Evolutionary conservation across 305 asterid species (phyloP), one percentile per base, ranked within the genome.

Genomic region (Fraxinus xanthoxyloides): DNA sequence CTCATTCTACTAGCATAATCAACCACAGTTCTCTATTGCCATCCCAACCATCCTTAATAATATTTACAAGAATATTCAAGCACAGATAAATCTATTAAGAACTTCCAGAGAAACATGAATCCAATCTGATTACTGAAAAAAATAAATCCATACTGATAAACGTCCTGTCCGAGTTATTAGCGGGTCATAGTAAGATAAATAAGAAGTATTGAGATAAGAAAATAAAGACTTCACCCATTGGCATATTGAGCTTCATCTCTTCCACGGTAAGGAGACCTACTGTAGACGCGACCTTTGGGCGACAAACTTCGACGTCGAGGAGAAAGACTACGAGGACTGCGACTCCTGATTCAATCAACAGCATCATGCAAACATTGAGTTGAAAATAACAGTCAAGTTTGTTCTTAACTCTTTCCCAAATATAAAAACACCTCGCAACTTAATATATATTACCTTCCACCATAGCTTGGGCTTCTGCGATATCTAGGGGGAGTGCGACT

Each of bases 381-480:
- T 79, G 6, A 51, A 63, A 76, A 74, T 78, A 61, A 4, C 24
- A 23, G 70, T 48, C 78, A 21, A 77, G 10, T 7, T 77, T 30
- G 13, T 63, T 31, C 65, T n/a, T 54, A n/a, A 54, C 70, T 31
- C 38, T 63, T 48, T 28, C 72, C 38, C 24, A 79, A 70, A 78
- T 63, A 10, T 31, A 7, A 12, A 24, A 21, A 34, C 78, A 10
- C 19, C 4, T 69, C 0, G 10, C 79, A 34, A 19, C 28, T 30
- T 24, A 15, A 75, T 61, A 72, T 76, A 83, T 30, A 83, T 76
- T 87, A 95, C 99, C 98, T 95, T 82, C 97, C 88, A 46, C 98
- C 99, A 88, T 95, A 95, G 83, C 98, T 95, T 79, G 99, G 99
- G 87, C 99, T 95, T 82, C 93, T 81, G 59, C 99, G 92, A 75